Base-by-base conservation (phyloP, 2,329 filamentous ascomycete species). In the Fusarium sp. region DNA sequence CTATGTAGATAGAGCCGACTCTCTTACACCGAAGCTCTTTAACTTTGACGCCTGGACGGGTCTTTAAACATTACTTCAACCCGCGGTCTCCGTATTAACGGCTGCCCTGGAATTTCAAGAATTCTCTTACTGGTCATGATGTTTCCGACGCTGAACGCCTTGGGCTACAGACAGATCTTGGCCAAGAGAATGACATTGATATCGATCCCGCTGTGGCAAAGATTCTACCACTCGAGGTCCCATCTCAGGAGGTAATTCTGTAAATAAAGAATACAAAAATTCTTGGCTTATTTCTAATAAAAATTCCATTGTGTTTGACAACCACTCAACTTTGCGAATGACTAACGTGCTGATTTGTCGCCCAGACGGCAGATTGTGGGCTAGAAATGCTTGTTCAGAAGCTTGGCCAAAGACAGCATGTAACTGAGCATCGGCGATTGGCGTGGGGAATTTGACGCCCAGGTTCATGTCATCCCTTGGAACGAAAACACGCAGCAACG, bases 321-420 rank as follows among this genome's bases (percentile, higher is more conserved):
- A 7, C 22, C 31, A 43, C 18, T 33, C 24, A 13, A 29, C 27
- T 20, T 52, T 29, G 6, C 29, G 24, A 48, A 24, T 58, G 39
- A 48, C 64, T 24, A 61, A 61, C 27, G 10, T 39, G 27, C 33
- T 60, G 39, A 50, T 37, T 5, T 39, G 31, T 59, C 56, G 68
- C 64, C 35, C 39, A 74, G 68, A 35, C 65, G 68, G 68, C 35
- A 73, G 43, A 69, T 58, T 75, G 72, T 75, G 72, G 73, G 61
- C 63, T 73, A 37, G n/a, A 64, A 71, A 74, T 75, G 73, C 73
- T 75, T 75, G 39, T 64, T 52, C 13, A 27, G 41, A 75, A 75
- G 72, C 73, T 75, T 75, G 58, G 73, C 66, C 14, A 48, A 29
- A 31, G 50, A 7, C 33, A 52, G 62, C 14, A 75, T 75, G 73